Conservation (phyloP, 306 rosid species). For the Quercus robur region DNA sequence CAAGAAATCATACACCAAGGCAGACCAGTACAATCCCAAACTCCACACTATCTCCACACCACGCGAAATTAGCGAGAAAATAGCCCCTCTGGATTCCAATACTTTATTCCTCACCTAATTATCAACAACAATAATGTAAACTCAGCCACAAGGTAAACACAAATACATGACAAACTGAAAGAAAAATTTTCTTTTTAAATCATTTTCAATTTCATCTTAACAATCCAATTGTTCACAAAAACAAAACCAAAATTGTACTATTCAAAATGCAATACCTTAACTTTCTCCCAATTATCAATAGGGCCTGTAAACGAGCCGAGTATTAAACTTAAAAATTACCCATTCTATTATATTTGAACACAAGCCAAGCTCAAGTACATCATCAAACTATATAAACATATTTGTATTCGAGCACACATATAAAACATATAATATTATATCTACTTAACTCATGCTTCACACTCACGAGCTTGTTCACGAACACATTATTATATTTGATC, state of each 20-base stretch:
- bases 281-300: neutral
- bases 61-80: slow-evolving; percentile 63
- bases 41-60: slow-evolving; percentile 96
- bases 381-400: no score
- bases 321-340: no score
- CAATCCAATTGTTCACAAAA: no score
- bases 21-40: slow-evolving; percentile 88
- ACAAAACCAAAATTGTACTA: neutral
- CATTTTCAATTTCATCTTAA: no score
- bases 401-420: no score
- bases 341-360: no score
- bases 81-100: slow-evolving; percentile 83
- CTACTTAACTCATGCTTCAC: no score
- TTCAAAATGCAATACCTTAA: neutral
- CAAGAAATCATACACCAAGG: slow-evolving; percentile 73
- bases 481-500: no score
- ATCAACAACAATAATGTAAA: neutral
- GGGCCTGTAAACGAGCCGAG: no score
- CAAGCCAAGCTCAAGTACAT: no score
- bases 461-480: no score
- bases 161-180: neutral
- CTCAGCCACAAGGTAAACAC: neutral
- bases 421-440: no score
- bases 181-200: neutral
- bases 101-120: slow-evolving; percentile 81